These are phyloP conservation scores for Alternaria novae-zelandiae DNA, from an alignment of 2,329 filamentous ascomycete genomes.

Conservation along the genomic window DNA sequence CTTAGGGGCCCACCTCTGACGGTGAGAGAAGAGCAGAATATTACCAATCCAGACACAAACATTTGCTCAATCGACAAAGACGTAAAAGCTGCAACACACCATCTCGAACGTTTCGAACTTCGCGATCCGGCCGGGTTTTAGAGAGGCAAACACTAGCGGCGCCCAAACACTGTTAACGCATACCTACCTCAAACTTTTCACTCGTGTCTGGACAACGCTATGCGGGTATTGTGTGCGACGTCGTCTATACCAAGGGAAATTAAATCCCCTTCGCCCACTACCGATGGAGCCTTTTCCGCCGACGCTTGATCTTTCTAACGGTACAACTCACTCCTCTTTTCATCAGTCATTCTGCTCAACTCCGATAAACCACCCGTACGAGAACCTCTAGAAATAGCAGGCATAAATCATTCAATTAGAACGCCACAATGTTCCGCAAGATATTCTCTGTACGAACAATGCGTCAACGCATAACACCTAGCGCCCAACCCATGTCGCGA, in stretches of 20 bases:
- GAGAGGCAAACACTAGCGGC: background rate
- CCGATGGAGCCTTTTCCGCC: background rate
- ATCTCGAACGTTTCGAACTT: background rate
- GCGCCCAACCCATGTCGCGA: background rate
- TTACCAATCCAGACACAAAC: background rate
- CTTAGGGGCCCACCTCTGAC: background rate
- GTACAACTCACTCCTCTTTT: background rate
- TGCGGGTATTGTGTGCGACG: background rate
- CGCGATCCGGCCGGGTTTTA: background rate
- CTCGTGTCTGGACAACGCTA: background rate
- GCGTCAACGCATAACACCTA: background rate
- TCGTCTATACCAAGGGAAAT: too few relatives aligned
- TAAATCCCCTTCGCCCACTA: background rate
- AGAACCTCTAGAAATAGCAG: background rate
- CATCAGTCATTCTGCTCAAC: background rate
- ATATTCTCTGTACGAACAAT: background rate
- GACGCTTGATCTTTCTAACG: background rate
- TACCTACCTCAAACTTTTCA: background rate
- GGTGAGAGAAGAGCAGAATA: background rate
- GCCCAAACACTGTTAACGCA: background rate
- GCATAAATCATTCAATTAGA: background rate
- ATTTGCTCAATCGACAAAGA: background rate
- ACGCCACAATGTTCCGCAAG: slow-evolving; percentile 1
- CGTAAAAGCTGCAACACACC: background rate
- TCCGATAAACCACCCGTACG: background rate